Evolutionary conservation across 495 filamentous ascomycete species (phyloP).

Genomic region (Penicillium canariense): DNA sequence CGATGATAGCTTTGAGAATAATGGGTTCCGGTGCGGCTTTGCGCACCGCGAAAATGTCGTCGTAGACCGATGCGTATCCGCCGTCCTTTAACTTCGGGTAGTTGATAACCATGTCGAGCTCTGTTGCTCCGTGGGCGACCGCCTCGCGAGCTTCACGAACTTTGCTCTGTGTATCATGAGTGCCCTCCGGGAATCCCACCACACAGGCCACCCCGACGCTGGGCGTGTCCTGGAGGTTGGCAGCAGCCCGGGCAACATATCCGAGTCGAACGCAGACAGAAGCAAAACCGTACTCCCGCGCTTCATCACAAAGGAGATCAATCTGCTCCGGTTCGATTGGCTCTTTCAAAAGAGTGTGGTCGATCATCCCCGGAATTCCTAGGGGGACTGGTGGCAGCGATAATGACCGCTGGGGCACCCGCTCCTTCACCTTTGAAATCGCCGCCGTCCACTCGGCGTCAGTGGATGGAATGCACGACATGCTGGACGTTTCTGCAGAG

Average conservation of each 20-base stretch:
- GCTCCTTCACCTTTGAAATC: conserved; percentile 27
- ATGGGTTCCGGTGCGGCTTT: conserved; percentile 47
- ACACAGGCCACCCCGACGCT: conserved; percentile 58
- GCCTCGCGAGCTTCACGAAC: conserved; percentile 55
- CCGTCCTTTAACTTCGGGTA: conserved; percentile 50
- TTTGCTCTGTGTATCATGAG: conserved; percentile 52
- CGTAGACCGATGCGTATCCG: conserved; percentile 52
- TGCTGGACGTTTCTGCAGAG: conserved; percentile 18
- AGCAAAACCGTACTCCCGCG: conserved; percentile 56
- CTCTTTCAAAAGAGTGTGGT: conserved; percentile 63
- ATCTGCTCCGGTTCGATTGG: conserved; percentile 54
- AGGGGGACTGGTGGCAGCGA: conserved; percentile 25
- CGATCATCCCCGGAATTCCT: conserved; percentile 48
- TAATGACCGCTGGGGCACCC: conserved; percentile 25
- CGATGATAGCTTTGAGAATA: conserved; percentile 63
- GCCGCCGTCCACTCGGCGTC: conserved; percentile 38
- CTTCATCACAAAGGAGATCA: conserved; percentile 62
- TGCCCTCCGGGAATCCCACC: conserved; percentile 67
- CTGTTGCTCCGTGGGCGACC: conserved; percentile 54
- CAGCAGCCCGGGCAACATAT: conserved; percentile 52
- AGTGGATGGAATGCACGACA: conserved; percentile 29
- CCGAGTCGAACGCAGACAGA: conserved; percentile 58
- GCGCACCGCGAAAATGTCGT: conserved; percentile 56
- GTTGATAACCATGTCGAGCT: conserved; percentile 70
- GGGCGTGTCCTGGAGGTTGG: conserved; percentile 46